Evolutionary conservation across 176 grass and related monocot species (phyloP), one percentile per base, ranked within the genome.

Genomic region (Zizania latifolia): DNA sequence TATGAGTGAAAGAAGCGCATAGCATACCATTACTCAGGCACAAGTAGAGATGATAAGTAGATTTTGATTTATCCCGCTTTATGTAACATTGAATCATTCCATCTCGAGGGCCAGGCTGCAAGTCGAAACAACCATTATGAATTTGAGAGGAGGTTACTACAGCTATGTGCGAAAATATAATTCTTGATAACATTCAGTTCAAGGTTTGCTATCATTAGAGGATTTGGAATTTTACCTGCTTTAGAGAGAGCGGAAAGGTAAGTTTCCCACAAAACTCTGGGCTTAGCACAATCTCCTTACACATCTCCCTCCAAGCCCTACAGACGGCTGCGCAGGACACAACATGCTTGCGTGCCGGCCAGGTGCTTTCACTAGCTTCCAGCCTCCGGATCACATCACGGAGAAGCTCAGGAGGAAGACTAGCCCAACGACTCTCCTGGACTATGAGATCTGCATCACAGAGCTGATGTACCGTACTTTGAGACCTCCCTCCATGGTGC

Each of bases 31-130:
- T 78, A 64, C 85, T 90, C n/a, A 99, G 80, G 67, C 96, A 92
- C 79, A 99, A 68, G 76, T 90, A 99, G 53, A 99, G 96, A 90
- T 87, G 87, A 59, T 92, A 99, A 43, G 96, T 99, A 37, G 86
- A 88, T 84, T 95, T 99, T 1, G 96, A 95, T 83, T 99, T 99
- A 78, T 95, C 92, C 37, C 96, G 82, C 70, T 95, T 99, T 81
- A 99, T 99, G 79, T 84, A 95, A 76, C 96, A 99, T 16, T 95
- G 92, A 67, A 99, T 99, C 77, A 88, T 88, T 75, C 89, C 92
- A 53, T 95, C 96, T 74, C 96, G 86, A 74, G 89, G 72, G 11
- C 96, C 96, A 55, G 96, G 92, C 96, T 99, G 84, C 32, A 85
- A 86, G 64, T 55, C 64, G 87, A 66, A 81, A 44, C 27, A 64